phyloP scores from a whole-genome alignment of 2,329 filamentous ascomycete species.

The Cladosporium sp. region DNA sequence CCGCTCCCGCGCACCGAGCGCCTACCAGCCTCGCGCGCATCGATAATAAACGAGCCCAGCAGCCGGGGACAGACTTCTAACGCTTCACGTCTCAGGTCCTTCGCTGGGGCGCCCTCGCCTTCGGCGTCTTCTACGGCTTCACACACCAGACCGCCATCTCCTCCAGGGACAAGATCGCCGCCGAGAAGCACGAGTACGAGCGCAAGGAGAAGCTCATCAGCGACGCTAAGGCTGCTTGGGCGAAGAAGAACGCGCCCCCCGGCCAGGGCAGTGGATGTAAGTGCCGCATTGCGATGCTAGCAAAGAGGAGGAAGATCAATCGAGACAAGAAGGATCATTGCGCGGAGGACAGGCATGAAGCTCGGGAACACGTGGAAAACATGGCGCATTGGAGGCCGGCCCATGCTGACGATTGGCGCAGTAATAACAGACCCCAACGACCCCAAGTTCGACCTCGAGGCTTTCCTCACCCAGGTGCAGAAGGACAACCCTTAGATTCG shows the following conservation, averaged over 20 bases:
- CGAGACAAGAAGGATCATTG: constrained; percentile 6
- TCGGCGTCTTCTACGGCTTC: constrained; percentile 92
- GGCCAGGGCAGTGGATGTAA: constrained; percentile 8
- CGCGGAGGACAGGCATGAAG: neutral
- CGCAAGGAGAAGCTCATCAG: constrained; percentile 88
- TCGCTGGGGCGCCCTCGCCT: constrained; percentile 88
- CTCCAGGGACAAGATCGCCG: constrained; percentile 61
- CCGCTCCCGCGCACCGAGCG: constrained; percentile 3
- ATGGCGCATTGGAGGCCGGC: neutral
- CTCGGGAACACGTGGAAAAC: too few relatives aligned
- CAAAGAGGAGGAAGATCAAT: constrained; percentile 13
- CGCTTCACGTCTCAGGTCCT: constrained; percentile 62
- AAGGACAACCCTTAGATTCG: constrained; percentile 35
- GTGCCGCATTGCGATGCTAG: neutral
- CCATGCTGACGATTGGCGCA: constrained; percentile 30
- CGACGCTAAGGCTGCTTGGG: constrained; percentile 85
- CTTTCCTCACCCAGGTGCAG: constrained; percentile 61
- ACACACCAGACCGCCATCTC: constrained; percentile 82
- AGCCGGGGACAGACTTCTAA: neutral
- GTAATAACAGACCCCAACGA: constrained; percentile 71
- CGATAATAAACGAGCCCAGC: neutral
- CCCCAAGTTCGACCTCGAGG: constrained; percentile 90
- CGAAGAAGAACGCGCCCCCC: constrained; percentile 62
- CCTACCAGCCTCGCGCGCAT: neutral
- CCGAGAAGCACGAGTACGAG: constrained; percentile 75